Evolutionary conservation across 306 rosid genomes (phyloP).

Genomic region (Astragalus glycyphyllos): DNA sequence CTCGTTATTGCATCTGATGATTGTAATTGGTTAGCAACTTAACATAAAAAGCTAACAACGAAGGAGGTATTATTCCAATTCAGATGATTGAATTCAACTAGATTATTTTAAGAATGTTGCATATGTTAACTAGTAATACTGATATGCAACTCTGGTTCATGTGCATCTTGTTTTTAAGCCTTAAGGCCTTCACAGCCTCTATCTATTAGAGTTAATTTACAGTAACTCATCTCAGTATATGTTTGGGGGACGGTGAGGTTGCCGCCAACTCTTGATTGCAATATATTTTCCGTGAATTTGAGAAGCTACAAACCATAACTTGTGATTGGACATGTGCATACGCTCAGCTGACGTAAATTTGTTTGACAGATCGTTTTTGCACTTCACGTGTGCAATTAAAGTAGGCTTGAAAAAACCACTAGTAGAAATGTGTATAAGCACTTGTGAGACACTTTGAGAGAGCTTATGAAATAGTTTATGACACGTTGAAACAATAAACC

Average conservation of each 20-base stretch:
- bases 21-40: slow-evolving; percentile 3
- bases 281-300: too few species aligned
- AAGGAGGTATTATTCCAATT: background rate
- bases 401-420: background rate
- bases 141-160: background rate
- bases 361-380: background rate
- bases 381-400: background rate
- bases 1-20: background rate
- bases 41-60: background rate
- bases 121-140: slow-evolving; percentile 5
- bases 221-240: too few species aligned
- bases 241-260: too few species aligned
- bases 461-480: too few species aligned
- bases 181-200: background rate
- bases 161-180: slow-evolving; percentile 3
- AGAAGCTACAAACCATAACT: too few species aligned
- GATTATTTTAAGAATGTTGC: background rate
- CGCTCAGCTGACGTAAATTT: background rate
- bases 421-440: slow-evolving; percentile 26
- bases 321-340: too few species aligned
- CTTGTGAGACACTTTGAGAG: too few species aligned
- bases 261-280: too few species aligned
- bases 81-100: background rate
- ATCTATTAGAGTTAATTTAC: slow-evolving; percentile 25
- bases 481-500: too few species aligned